These are phyloP conservation scores for Salix purpurea DNA, from an alignment of 345 rosid genomes.

Conservation along the genomic window DNA sequence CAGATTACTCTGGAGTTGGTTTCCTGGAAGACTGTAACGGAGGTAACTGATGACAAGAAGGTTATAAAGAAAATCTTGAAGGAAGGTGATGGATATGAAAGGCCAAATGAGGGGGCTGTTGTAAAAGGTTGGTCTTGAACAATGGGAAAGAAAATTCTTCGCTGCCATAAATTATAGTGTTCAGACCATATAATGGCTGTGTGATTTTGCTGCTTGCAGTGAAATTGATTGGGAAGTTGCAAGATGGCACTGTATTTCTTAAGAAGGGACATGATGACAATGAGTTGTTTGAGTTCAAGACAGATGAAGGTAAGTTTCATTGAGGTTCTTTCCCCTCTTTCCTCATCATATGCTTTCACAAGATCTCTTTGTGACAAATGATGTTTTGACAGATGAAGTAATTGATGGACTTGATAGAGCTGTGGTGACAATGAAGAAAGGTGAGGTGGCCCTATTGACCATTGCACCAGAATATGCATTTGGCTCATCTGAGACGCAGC, in stretches of 20 bases:
- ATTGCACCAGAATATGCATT: slow-evolving; percentile 83
- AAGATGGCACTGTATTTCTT: slow-evolving; percentile 69
- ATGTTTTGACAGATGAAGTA: slow-evolving; percentile 60
- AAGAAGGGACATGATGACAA: slow-evolving; percentile 72
- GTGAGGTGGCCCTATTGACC: slow-evolving; percentile 69
- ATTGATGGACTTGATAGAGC: slow-evolving; percentile 90
- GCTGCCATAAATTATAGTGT: not conserved
- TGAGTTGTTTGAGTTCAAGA: slow-evolving; percentile 70
- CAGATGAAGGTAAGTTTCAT: slow-evolving; percentile 64
- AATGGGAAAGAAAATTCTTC: too few species aligned
- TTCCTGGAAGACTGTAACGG: slow-evolving; percentile 84
- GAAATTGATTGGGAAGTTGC: slow-evolving; percentile 74
- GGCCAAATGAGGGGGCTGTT: slow-evolving; percentile 73
- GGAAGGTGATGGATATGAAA: slow-evolving; percentile 89
- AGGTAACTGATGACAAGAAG: slow-evolving; percentile 75
- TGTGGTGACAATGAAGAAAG: slow-evolving; percentile 78
- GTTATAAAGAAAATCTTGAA: slow-evolving; percentile 71
- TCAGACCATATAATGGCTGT: not conserved
- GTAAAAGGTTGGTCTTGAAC: slow-evolving; percentile 44
- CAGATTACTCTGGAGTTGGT: slow-evolving; percentile 61
- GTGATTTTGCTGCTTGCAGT: slow-evolving; percentile 38
- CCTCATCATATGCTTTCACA: too few species aligned
- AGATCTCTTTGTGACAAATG: too few species aligned
- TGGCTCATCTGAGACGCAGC: slow-evolving; percentile 60
- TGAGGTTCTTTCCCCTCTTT: not conserved